These are phyloP conservation scores for Cercospora brassicicola DNA, from an alignment of 2,329 filamentous ascomycete species.

Conservation along the genomic window DNA sequence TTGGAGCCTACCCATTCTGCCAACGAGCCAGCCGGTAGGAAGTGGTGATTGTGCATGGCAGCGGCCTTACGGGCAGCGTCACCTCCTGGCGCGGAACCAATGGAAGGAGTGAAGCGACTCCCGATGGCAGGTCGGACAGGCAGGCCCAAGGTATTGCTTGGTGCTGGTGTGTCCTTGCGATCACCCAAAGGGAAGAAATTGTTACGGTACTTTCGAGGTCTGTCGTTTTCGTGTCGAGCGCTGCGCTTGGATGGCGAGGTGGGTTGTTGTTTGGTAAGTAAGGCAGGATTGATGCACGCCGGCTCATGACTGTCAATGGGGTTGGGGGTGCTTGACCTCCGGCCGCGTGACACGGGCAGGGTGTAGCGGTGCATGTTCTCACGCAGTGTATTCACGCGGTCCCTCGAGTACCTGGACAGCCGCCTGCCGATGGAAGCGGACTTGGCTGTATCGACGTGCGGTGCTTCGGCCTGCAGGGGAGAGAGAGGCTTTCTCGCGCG, in stretches of 20 bases:
- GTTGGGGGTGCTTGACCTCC: slow-evolving; percentile 33
- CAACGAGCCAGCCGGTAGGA: slow-evolving; percentile 1
- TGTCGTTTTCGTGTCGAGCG: slow-evolving; percentile 29
- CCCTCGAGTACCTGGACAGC: slow-evolving; percentile 21
- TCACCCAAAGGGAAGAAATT: slow-evolving; percentile 25
- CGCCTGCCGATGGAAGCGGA: slow-evolving; percentile 19
- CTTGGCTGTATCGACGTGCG: slow-evolving; percentile 1
- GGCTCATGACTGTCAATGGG: slow-evolving; percentile 16
- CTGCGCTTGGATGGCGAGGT: slow-evolving; percentile 38
- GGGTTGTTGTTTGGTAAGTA: slow-evolving; percentile 21
- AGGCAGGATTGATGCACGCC: slow-evolving; percentile 14
- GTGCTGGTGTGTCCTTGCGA: slow-evolving; percentile 39
- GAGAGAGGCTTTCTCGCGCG: slow-evolving; percentile 16
- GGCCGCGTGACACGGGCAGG: slow-evolving; percentile 23
- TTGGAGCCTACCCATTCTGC: slow-evolving; percentile 9
- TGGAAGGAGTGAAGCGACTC: slow-evolving; percentile 16
- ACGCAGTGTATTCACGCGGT: slow-evolving; percentile 21
- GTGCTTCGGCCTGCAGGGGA: not conserved
- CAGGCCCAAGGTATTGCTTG: slow-evolving; percentile 25
- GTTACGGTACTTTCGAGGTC: slow-evolving; percentile 33
- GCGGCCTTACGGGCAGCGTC: slow-evolving; percentile 37
- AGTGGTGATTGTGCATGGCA: slow-evolving; percentile 28
- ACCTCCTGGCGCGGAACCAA: slow-evolving; percentile 30
- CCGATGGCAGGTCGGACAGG: slow-evolving; percentile 25
- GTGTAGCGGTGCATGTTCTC: slow-evolving; percentile 23